These are phyloP conservation scores for Cladosporium sp. DNA, from an alignment of 2,329 filamentous ascomycete genomes.

Conservation along the genomic window DNA sequence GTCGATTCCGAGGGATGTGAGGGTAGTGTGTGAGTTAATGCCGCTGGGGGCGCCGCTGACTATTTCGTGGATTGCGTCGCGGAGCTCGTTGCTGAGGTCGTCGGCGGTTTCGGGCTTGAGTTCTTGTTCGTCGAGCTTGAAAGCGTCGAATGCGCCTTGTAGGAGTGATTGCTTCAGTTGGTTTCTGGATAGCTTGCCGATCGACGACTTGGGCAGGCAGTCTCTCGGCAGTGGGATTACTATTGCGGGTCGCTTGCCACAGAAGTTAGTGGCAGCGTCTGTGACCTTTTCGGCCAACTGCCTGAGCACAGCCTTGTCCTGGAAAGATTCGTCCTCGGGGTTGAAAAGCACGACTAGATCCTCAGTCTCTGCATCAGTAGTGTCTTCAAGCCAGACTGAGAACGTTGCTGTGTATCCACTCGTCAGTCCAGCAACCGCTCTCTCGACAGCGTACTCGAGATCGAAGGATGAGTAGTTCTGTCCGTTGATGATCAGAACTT, in stretches of 20 bases:
- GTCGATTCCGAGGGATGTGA: constrained; percentile 22
- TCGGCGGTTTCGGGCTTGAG: not conserved
- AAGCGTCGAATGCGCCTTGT: constrained; percentile 21
- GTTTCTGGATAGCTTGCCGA: constrained; percentile 28
- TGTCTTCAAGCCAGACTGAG: constrained; percentile 25
- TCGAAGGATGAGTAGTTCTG: constrained; percentile 29
- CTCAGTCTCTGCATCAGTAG: constrained; percentile 22
- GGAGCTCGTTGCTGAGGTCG: constrained; percentile 15
- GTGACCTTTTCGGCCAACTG: constrained; percentile 23
- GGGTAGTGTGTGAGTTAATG: not conserved
- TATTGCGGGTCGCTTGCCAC: constrained; percentile 24
- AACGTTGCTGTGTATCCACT: constrained; percentile 26
- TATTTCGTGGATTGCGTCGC: constrained; percentile 19
- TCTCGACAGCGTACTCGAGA: constrained; percentile 27
- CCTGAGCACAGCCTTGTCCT: constrained; percentile 22
- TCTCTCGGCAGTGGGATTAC: constrained; percentile 25
- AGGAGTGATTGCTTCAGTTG: constrained; percentile 22
- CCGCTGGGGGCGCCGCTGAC: constrained; percentile 19
- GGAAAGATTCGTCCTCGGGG: constrained; percentile 17
- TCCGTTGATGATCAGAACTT: constrained; percentile 28
- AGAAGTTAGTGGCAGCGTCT: constrained; percentile 19
- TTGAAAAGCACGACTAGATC: constrained; percentile 27
- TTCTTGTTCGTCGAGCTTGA: not conserved
- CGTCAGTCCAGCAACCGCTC: constrained; percentile 21
- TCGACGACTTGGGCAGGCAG: constrained; percentile 26